These are phyloP conservation scores for Magnusiomyces magnusii DNA, from an alignment of 1,139 yeast species.

Conservation along the genomic window DNA sequence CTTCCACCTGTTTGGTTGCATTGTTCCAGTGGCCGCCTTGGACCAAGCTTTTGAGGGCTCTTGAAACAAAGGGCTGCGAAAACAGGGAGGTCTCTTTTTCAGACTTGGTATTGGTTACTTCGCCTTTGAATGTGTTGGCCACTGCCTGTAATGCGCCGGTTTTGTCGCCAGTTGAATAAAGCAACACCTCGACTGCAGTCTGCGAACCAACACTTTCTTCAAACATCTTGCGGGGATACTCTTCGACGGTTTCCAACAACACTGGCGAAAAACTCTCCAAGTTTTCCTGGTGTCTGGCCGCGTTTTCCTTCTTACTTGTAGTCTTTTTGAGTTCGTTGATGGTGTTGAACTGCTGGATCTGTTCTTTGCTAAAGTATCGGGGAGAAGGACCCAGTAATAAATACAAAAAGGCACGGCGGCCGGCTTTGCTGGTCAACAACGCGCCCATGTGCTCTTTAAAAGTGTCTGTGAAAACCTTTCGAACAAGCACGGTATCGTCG, in stretches of 20 bases:
- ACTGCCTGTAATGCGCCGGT: slow-evolving; percentile 61
- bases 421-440: slow-evolving; percentile 62
- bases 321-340: slow-evolving; percentile 60
- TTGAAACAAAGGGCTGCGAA: slow-evolving; percentile 59
- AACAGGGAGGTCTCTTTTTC: slow-evolving; percentile 54
- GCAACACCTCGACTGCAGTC: slow-evolving; percentile 65
- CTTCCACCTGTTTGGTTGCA: slow-evolving; percentile 45
- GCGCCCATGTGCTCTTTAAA: slow-evolving; percentile 50
- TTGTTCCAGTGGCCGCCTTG: slow-evolving; percentile 70
- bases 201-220: slow-evolving; percentile 76
- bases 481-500: slow-evolving; percentile 84
- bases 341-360: slow-evolving; percentile 50
- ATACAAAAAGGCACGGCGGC: slow-evolving; percentile 84
- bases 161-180: slow-evolving; percentile 39
- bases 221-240: slow-evolving; percentile 45
- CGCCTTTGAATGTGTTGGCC: slow-evolving; percentile 24
- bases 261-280: slow-evolving; percentile 58
- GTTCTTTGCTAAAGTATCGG: slow-evolving; percentile 69
- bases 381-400: slow-evolving; percentile 60
- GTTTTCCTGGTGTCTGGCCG: slow-evolving; percentile 65
- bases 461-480: slow-evolving; percentile 61
- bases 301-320: slow-evolving; percentile 82
- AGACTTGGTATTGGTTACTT: slow-evolving; percentile 36
- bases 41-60: slow-evolving; percentile 69
- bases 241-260: slow-evolving; percentile 49